Base-by-base conservation (phyloP, 495 filamentous ascomycete genomes). In the Sphaerosporella brunnea region DNA sequence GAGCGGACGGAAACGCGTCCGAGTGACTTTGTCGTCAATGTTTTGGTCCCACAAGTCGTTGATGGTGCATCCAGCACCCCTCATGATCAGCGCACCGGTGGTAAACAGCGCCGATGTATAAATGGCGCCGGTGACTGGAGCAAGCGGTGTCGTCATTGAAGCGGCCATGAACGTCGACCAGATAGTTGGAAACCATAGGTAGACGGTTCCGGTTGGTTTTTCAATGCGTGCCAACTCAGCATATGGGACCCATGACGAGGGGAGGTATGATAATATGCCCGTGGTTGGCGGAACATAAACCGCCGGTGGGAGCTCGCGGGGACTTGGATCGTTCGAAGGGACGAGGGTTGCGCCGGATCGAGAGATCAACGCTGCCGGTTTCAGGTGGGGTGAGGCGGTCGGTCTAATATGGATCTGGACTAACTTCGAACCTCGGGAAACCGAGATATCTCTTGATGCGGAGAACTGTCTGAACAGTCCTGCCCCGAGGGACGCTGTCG, bases 31-130 rank as follows among this genome's bases (percentile, higher is more conserved):
- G 18, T 80, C 82, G 63, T 97, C 90, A 15, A 97, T 73, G 56
- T 93, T 80, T 52, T 84, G 77, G 65, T 96, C 90, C 87, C 84
- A 94, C 36, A 96, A 73, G 61, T 97, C 90, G 64, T 97, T 96
- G 67, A 97, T 90, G 25, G 90, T 80, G 65, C 90, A 97, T 13
- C 90, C 90, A n/a, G 90, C 90, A 23, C 90, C 86, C 44, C 90
- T 84, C 90, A 97, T 96, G 56, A 95, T 78, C 49, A 95, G 59
- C 1, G 90, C 87, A 34, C 90, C 90, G 7, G 73, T 65, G 60
- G 90, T 78, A 69, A 97, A 97, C 45, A 94, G 76, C 1, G 75
- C 64, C 1, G 71, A 70, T 1, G 82, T 92, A 37, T 69, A 64
- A 24, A 80, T 9, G 13, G 82, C 71, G 7, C 73, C 59, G 20